Evolutionary conservation across 208 protist genomes (phyloP).

Genomic region (Tetramitus jugosus): DNA sequence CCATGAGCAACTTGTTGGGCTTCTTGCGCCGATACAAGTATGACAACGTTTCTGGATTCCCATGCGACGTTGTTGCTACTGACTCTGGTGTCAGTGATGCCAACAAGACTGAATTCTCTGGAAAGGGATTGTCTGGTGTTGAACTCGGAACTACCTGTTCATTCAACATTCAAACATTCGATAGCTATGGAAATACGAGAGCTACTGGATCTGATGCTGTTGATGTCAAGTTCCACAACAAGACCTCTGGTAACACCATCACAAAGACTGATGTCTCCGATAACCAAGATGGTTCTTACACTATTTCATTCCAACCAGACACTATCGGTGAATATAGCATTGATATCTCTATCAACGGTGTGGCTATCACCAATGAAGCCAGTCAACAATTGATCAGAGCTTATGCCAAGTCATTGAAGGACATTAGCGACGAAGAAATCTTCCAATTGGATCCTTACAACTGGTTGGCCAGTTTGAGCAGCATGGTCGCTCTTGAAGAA

Average conservation of each 20-base stretch:
- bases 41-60: neutral
- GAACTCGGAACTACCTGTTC: neutral
- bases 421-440: neutral
- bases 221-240: neutral
- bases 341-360: neutral
- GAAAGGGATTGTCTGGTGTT: neutral
- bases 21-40: slow-evolving; percentile 17
- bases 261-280: neutral
- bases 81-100: slow-evolving; percentile 10
- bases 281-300: slow-evolving; percentile 8
- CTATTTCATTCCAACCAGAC: neutral
- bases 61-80: neutral
- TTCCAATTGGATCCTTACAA: neutral
- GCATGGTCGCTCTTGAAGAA: neutral
- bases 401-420: neutral
- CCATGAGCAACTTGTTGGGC: no score
- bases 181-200: neutral
- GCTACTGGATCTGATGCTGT: neutral
- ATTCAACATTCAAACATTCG: neutral
- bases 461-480: neutral
- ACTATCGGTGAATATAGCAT: neutral
- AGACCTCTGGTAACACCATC: neutral
- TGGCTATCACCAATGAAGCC: no score
- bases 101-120: neutral
- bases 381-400: no score